Evolutionary conservation across 1,139 yeast species (phyloP), one percentile per base, ranked within the genome.

Genomic region (Sugiyamaella neomexicana): DNA sequence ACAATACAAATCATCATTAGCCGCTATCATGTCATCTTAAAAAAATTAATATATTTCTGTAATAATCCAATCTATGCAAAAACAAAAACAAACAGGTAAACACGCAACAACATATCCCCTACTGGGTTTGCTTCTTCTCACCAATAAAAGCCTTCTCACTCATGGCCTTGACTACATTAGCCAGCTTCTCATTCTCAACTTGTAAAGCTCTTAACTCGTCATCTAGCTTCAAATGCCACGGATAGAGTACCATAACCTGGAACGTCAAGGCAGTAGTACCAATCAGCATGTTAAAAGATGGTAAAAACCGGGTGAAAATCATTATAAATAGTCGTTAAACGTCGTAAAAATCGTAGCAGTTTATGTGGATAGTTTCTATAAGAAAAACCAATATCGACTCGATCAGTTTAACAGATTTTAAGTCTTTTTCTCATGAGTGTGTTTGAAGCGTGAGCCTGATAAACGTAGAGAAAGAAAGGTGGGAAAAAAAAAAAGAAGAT

Each of bases 161-260:
- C 54, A 56, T 56, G 8, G 29, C 42, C 16, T 20, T 34, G 29
- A 56, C 59, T 13, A 53, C 52, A 42, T 49, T 46, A 25, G 59
- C 59, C 37, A 56, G 50, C 50, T 56, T 56, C 38, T 56, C 59
- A 48, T 56, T 56, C 38, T 56, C 59, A 29, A 38, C 44, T 40
- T 54, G 57, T 9, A 56, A 41, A 13, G 57, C 57, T 20, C 41
- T 41, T 8, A 56, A 47, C 39, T 56, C 57, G n/a, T 56, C 59
- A 39, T 56, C 59, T 8, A 56, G 51, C 48, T 56, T 56, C 25
- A 56, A 17, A 31, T 56, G 59, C 59, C 59, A 56, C 8, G 59
- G 59, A 44, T 56, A 56, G 25, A 56, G 31, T 10, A 56, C 59
- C 49, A 44, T 42, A 10, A 56, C 55, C 36, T 56, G 59, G 41